Base-by-base conservation (phyloP, 805 yeast genomes). In the Yarrowia phangngaensis region DNA sequence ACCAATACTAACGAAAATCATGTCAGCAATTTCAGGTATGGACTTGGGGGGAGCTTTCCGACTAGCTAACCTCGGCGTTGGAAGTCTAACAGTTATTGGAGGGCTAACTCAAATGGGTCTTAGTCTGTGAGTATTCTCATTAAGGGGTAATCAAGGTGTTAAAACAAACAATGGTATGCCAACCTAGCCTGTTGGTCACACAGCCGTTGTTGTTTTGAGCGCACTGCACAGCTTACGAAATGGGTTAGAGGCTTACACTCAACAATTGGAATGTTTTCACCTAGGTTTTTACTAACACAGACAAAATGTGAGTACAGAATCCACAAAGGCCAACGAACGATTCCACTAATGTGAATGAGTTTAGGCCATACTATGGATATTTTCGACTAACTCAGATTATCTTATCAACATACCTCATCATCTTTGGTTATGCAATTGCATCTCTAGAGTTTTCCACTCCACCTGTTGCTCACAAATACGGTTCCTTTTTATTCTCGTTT, bases 401-500 rank as follows among this genome's bases (percentile, higher is more conserved):
- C 16, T 33, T 29, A 13, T 38, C 45, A 9, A 8, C 20, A 13
- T 38, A 29, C n/a, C 47, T 38, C 13, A 22, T 27, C 27, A 23
- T 34, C 26, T 41, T 40, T 49, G 68, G 67, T 13, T 43, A 63
- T 19, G 61, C 53, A 12, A 52, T 60, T 20, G 61, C 56, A 12
- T 52, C 53, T 12, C 52, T 59, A 20, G 81, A 76, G 59, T 75
- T 75, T 60, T 64, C 64, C 23, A 70, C 72, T n/a, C 78, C 79
- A 4, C 66, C 73, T 4, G 72, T 72, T 56, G 72, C 77, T 5
- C 63, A 50, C 64, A 69, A 56, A 20, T 64, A 65, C 48, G 82
- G 71, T 36, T 77, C 77, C 14, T 82, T 75, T 59, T 70, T 75
- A 58, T 74, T 71, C 62, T 78, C 82, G 11, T 79, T 79, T 58